Evolutionary conservation across 768 basidiomycete species (phyloP).

Genomic region (Suillus cothurnatus): DNA sequence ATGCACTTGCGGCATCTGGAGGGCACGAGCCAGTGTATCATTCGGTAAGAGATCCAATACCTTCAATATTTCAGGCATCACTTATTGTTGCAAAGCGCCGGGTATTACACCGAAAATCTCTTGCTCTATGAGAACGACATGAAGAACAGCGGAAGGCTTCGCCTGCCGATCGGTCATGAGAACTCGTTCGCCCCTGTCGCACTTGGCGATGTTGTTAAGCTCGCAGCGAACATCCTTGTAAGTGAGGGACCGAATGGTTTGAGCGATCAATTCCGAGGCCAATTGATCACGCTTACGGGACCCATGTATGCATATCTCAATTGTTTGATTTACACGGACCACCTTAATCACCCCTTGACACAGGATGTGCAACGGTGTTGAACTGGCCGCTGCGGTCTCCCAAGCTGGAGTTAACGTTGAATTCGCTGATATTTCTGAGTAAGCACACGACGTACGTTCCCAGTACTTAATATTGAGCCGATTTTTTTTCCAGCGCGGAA

Average conservation of each 20-base stretch:
- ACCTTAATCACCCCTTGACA: background rate
- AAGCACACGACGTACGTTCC: background rate
- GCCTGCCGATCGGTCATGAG: conserved; percentile 26
- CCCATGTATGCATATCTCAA: conserved; percentile 8
- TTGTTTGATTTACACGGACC: background rate
- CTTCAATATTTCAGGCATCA: background rate
- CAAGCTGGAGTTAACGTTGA: conserved; percentile 26
- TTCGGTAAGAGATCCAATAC: conserved; percentile 17
- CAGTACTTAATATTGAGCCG: background rate
- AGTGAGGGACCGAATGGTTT: conserved; percentile 33
- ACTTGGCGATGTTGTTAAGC: conserved; percentile 31
- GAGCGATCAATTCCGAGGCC: conserved; percentile 29
- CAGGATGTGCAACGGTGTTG: conserved; percentile 23
- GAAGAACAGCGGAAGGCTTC: conserved; percentile 26
- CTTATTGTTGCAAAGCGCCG: conserved; percentile 19
- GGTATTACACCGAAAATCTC: conserved; percentile 35
- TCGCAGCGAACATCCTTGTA: conserved; percentile 28
- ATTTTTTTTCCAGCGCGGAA: conserved; percentile 7
- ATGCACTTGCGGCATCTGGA: conserved; percentile 26
- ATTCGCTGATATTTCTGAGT: conserved; percentile 28
- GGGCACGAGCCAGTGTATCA: conserved; percentile 28
- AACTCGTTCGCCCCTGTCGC: conserved; percentile 34
- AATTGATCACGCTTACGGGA: conserved; percentile 30
- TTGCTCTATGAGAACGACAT: conserved; percentile 31
- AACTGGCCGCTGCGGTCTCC: conserved; percentile 26